Evolutionary conservation across 345 rosid genomes (phyloP), one percentile per base, ranked within the genome.

Genomic region (thale cress (Arabidopsis thaliana)): DNA sequence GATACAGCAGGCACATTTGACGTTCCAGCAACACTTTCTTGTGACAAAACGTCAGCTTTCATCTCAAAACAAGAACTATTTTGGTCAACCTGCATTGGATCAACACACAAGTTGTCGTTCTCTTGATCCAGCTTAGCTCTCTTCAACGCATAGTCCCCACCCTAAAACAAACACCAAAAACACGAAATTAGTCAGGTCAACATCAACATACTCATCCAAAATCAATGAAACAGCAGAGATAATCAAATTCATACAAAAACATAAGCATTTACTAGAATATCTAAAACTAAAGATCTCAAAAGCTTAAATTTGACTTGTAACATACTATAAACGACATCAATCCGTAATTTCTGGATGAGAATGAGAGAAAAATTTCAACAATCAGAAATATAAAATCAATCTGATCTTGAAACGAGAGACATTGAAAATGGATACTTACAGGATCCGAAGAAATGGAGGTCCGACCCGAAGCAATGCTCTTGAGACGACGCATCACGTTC

Each of bases 391-490:
- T 7, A 38, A 77, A 77, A 67, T 69, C 9, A 2, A 65, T 65
- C 66, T 45, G 59, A 66, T 65, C 41, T 57, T 13, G 10, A 28
- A 49, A 30, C 0, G 51, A 5, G 2, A 44, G 4, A 20, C 13
- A n/a, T 5, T 23, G 6, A n/a, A 59, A 34, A 76, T 50, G 51
- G 0, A 46, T 14, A 68, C 81, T 33, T 64, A 93, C 99, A 33
- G 94, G 87, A 81, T 95, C 96, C 32, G 99, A 92, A 25, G 99
- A 95, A 59, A 89, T 69, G 14, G 99, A 95, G 74, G 96, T 79
- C 13, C 98, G 98, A 64, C 96, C 99, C 12, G 99, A 95, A 67
- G 99, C 98, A 84, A 93, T 88, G 97, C 97, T 93, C 87, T 93
- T 95, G 76, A 95, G 90, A 52, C 99, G 88, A 61, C 98, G 99